Evolutionary conservation across 2,329 filamentous ascomycete genomes (phyloP).

Genomic region (Didymella arachidicola): DNA sequence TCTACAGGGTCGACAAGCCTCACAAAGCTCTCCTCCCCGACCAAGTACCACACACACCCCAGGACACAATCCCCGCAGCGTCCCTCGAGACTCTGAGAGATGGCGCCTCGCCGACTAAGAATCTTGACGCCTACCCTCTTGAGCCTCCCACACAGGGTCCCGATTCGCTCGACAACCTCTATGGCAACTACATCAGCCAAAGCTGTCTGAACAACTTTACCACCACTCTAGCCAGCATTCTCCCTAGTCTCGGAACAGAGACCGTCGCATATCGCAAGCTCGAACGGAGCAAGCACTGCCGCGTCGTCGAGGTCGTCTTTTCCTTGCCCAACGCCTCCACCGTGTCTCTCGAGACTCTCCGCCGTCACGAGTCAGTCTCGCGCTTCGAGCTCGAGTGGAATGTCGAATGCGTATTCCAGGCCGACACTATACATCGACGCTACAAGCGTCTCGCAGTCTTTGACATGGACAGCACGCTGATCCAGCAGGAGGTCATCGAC

Average conservation of each 20-base stretch:
- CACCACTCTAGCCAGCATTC: constrained; percentile 58
- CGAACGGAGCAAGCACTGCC: constrained; percentile 66
- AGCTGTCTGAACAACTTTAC: constrained; percentile 65
- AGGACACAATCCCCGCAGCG: constrained; percentile 42
- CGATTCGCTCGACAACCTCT: constrained; percentile 63
- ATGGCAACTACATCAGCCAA: constrained; percentile 63
- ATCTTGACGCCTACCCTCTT: constrained; percentile 61
- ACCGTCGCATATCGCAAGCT: constrained; percentile 61
- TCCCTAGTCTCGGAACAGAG: constrained; percentile 59
- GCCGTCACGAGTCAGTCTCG: constrained; percentile 81
- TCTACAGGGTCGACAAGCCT: constrained; percentile 47
- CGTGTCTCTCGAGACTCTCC: constrained; percentile 69
- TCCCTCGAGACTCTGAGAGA: constrained; percentile 49
- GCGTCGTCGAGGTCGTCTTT: constrained; percentile 72
- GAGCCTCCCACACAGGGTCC: constrained; percentile 63
- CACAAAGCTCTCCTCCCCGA: constrained; percentile 58
- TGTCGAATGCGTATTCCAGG: constrained; percentile 81
- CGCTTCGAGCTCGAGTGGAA: constrained; percentile 89
- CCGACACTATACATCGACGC: constrained; percentile 74
- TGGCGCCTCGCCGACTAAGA: constrained; percentile 60
- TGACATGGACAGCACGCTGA: constrained; percentile 98
- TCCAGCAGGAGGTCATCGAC: constrained; percentile 97
- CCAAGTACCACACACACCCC: constrained; percentile 49
- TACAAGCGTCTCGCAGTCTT: constrained; percentile 91
- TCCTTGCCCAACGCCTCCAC: constrained; percentile 62